Evolutionary conservation across 345 rosid genomes (phyloP), one percentile per base, ranked within the genome.

Genomic region (Camelina hispida): DNA sequence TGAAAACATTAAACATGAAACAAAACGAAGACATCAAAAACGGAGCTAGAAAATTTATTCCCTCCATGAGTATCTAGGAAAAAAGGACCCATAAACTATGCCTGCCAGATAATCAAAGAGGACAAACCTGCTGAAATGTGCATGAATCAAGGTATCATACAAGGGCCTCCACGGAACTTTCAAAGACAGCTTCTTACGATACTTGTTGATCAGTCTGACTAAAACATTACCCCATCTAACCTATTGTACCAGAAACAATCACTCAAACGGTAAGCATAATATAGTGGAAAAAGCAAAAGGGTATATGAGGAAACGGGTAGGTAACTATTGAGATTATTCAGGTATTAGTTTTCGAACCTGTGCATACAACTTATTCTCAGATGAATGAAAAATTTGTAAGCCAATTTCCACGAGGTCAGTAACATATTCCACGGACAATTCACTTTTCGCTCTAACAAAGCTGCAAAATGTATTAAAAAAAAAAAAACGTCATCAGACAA

Each of bases 211-310:
- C 75, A 95, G 51, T 80, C 87, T 87, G 76, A 87, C 91, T 83
- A 90, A 79, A 64, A 87, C 59, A 81, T 83, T 85, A 79, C 99
- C 96, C 99, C 99, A 95, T 84, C 99, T 87, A 83, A 92, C 96
- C 99, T 95, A 78, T 81, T 65, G 60, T 62, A 79, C 73, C 68
- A 47, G 38, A 69, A 75, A 23, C 34, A 42, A 71, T 50, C 77
- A 70, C 57, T 55, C 47, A 1, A 65, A 46, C 40, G 44, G 47
- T 69, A 74, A 78, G 71, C 22, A 65, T 11, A 17, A 58, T 57
- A 51, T 47, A 71, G 47, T 16, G 15, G 42, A 15, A 62, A 77
- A 72, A 20, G 68, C 51, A 60, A 28, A 14, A 61, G 23, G 25
- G 35, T 47, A 30, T 54, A 6, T 32, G 43, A 50, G 32, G 38